These are phyloP conservation scores for Candida argentea DNA, from an alignment of 805 yeast genomes.

Conservation along the genomic window DNA sequence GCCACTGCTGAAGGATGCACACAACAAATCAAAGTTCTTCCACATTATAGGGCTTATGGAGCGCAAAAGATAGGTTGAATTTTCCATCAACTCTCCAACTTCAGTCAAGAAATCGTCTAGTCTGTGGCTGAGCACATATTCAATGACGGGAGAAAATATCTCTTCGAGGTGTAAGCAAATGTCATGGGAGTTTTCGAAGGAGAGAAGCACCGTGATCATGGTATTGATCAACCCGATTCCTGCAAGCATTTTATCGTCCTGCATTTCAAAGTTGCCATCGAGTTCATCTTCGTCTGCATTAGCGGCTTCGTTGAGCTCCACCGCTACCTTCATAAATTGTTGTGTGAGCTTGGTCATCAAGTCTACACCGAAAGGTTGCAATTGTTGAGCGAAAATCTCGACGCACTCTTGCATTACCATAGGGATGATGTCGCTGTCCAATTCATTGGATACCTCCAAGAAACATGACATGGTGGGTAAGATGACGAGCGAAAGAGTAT, in stretches of 20 bases:
- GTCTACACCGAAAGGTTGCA: conserved; percentile 34
- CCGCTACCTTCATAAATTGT: conserved; percentile 19
- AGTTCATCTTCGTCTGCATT: conserved; percentile 20
- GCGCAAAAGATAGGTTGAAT: conserved; percentile 28
- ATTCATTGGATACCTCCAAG: conserved; percentile 61
- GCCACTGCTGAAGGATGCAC: conserved; percentile 22
- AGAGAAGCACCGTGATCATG: conserved; percentile 66
- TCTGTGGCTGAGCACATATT: conserved; percentile 53
- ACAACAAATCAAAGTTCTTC: conserved; percentile 50
- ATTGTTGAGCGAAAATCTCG: conserved; percentile 75
- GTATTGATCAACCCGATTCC: conserved; percentile 77
- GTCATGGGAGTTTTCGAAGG: conserved; percentile 72
- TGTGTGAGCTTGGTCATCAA: conserved; percentile 17
- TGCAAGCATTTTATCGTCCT: conserved; percentile 67
- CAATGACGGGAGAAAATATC: conserved; percentile 59
- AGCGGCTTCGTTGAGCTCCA: conserved; percentile 43
- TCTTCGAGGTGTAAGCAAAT: conserved; percentile 56
- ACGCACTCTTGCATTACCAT: conserved; percentile 94
- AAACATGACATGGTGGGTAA: conserved; percentile 77
- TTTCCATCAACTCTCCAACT: conserved; percentile 58
- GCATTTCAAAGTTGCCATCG: conserved; percentile 15
- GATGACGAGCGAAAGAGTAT: conserved; percentile 56
- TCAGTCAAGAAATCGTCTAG: conserved; percentile 71
- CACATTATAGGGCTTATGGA: conserved; percentile 58
- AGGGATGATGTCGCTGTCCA: conserved; percentile 80